Base-by-base conservation (phyloP, 2,329 filamentous ascomycete species). In the Nannizziopsis arthrosporioides region DNA sequence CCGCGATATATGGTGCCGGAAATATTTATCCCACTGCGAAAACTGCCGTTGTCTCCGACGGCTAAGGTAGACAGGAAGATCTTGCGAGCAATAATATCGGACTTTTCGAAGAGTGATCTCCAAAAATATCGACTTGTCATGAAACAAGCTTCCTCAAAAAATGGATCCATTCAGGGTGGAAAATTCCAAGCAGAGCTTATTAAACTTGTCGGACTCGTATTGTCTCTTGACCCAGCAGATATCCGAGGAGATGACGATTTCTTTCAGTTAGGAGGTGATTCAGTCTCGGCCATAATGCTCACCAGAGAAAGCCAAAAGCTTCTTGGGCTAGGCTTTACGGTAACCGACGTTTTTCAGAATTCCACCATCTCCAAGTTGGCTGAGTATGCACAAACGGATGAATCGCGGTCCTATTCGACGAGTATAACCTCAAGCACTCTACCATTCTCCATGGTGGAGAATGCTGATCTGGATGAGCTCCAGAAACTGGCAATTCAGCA, bases 121-220 rank as follows among this genome's bases (percentile, higher is more conserved):
- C 35, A 42, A 3, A 12, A n/a, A 8, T 49, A 35, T 17, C 47
- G 32, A 22, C 15, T 42, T 6, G 8, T 9, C 9, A 15, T 17
- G 14, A 30, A 15, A 15, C 32, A 18, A 32, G 18, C 12, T n/a
- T 17, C 12, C 27, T 31, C 8, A 12, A 17, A 38, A 22, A 6
- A 14, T 4, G 22, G 30, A 3, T 10, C 5, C 5, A 39, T 17
- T 15, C n/a, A 27, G 10, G 15, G n/a, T 19, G 8, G 18, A 11
- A 27, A n/a, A 32, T n/a, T 41, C 14, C 17, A 40, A 18, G 15
- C 11, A 11, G 14, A 39, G 12, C 30, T 44, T 4, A 27, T 34
- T 3, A 15, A 41, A 3, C 67, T 74, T 1, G 59, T 77, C 12
- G 47, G 37, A 2, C 39, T 41, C 18, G 59, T 55, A 1, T 56